Evolutionary conservation across 1,284 basidiomycete species (phyloP), one percentile per base, ranked within the genome.

Genomic region (Anthracocystis walkeri): DNA sequence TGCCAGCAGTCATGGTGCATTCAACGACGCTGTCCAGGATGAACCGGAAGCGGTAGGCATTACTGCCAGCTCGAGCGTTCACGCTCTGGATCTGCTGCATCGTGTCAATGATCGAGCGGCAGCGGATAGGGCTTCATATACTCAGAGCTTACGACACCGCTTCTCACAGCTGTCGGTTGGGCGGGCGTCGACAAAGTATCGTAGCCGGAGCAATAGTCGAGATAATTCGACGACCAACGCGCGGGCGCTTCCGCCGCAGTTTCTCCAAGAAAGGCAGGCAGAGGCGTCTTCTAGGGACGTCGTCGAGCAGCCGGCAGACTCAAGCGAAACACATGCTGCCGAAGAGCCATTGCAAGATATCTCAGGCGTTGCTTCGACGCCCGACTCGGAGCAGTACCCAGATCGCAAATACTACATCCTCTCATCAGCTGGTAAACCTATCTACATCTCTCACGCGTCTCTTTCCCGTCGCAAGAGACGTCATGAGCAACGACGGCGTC

Each of bases 361-460:
- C 10, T 20, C 58, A 16, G 23, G 14, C 29, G 11, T 6, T 7
- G 12, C 25, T 2, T 21, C 31, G 0, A n/a, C 27, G 16, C 16
- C 2, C 1, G 50, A 56, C 12, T 10, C 45, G 6, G 75, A 68
- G 33, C 56, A 51, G 14, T 78, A 61, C 21, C 64, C 74, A 7
- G 58, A 67, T 58, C 61, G 73, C 29, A 75, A 72, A 50, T 82
- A 82, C 61, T 78, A 69, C 59, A 75, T 82, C 51, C 63, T 82
- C 33, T 80, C 73, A 12, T 74, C 72, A 1, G 80, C 80, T 3
- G 80, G 80, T 21, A 82, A 82, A 58, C 79, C 79, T 7, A 76
- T 82, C 66, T 82, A 74, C 73, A 67, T 77, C 49, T 75, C 72
- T 3, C 68, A 79, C 45, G 56, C 65, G 20, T 76, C 58, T 25